These are phyloP conservation scores for Neonectria hederae DNA, from an alignment of 2,329 filamentous ascomycete genomes.

Conservation along the genomic window DNA sequence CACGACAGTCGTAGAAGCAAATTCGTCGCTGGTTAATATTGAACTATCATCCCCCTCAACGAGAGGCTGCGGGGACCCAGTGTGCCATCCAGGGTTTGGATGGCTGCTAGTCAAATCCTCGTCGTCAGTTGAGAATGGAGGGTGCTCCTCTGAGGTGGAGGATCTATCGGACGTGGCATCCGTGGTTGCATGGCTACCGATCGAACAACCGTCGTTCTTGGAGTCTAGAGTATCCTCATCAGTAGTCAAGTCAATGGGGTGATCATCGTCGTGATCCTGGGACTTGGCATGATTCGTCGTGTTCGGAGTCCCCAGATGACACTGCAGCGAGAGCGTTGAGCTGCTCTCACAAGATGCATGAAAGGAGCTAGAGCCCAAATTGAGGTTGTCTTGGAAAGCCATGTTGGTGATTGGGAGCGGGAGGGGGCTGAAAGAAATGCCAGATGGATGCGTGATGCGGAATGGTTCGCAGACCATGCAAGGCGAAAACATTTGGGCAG, in stretches of 20 bases:
- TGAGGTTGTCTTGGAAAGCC: neutral
- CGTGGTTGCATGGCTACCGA: neutral
- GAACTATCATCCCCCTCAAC: neutral
- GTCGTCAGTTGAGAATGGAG: neutral
- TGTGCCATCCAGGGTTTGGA: neutral
- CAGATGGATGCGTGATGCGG: neutral
- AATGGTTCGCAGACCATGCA: no score
- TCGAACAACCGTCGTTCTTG: neutral
- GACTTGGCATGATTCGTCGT: neutral
- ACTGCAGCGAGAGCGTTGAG: neutral
- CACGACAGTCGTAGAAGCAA: neutral
- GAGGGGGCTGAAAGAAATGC: neutral
- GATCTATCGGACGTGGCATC: neutral
- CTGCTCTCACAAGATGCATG: neutral
- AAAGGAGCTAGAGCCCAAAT: neutral
- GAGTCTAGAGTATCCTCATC: neutral
- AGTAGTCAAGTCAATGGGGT: neutral
- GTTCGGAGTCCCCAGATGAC: neutral
- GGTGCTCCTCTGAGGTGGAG: neutral
- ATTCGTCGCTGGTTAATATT: neutral
- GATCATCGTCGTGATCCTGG: neutral
- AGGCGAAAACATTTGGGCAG: neutral
- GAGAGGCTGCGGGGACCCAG: neutral
- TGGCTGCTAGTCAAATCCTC: neutral
- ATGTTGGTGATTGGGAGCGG: neutral